Evolutionary conservation across 345 rosid genomes (phyloP).

Genomic region (Salix purpurea): DNA sequence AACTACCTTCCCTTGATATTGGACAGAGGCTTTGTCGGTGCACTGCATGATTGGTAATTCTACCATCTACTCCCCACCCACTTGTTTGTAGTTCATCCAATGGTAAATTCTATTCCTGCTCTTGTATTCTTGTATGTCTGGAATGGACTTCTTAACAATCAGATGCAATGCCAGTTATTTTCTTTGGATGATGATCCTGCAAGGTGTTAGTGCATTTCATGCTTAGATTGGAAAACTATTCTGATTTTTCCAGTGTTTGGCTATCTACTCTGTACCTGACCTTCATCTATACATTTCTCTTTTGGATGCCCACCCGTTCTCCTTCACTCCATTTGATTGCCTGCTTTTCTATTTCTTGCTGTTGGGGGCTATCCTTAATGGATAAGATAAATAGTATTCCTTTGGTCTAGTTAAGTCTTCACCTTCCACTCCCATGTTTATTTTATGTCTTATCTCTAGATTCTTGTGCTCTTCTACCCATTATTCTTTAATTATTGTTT

Average conservation of each 20-base stretch:
- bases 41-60: constrained; percentile 83
- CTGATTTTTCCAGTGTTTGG: neutral
- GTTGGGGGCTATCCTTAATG: neutral
- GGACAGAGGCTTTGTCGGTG: constrained; percentile 93
- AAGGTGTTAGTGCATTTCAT: neutral
- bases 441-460: neutral
- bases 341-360: neutral
- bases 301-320: neutral
- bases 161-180: neutral
- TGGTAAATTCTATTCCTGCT: neutral
- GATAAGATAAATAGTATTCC: neutral
- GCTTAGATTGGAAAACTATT: neutral
- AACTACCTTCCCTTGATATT: constrained; percentile 83
- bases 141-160: neutral
- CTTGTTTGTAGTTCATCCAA: neutral
- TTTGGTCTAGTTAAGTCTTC: neutral
- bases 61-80: neutral
- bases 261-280: neutral
- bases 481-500: neutral
- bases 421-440: neutral
- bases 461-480: neutral
- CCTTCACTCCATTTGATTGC: neutral
- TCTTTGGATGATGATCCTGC: neutral
- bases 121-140: neutral
- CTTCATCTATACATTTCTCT: neutral